These are phyloP conservation scores for Euphorbia corollata DNA, from an alignment of 441 rosid species.

Conservation along the genomic window DNA sequence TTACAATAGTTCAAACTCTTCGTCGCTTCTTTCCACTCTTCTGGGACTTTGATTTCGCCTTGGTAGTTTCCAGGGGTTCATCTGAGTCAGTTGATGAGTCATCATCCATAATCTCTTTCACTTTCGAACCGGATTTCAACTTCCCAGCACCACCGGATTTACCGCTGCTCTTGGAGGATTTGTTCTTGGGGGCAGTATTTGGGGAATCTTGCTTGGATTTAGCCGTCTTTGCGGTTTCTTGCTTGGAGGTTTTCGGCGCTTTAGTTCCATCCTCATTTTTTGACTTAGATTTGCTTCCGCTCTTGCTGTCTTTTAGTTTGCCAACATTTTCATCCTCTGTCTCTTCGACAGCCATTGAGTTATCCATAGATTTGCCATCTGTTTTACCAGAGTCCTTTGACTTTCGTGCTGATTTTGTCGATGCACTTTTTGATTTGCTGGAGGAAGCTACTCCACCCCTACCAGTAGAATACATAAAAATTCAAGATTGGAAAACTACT, in stretches of 20 bases:
- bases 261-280: conserved; percentile 32
- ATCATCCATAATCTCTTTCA: conserved; percentile 43
- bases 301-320: conserved; percentile 17
- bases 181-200: conserved; percentile 38
- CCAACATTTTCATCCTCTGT: too few relatives aligned
- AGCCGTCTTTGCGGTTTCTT: conserved; percentile 33
- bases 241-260: conserved; percentile 36
- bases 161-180: conserved; percentile 33
- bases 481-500: not conserved
- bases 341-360: conserved; percentile 22
- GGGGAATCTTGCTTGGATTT: conserved; percentile 50
- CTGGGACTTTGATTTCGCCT: conserved; percentile 39
- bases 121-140: conserved; percentile 51
- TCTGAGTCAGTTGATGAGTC: conserved; percentile 40
- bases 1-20: conserved; percentile 21
- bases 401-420: conserved; percentile 41
- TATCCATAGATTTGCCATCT: conserved; percentile 43
- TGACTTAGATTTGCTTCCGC: conserved; percentile 39
- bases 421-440: conserved; percentile 53
- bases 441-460: conserved; percentile 67
- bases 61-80: conserved; percentile 32
- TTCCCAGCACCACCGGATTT: conserved; percentile 43
- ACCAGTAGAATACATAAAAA: conserved; percentile 15
- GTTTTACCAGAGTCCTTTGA: conserved; percentile 31
- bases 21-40: conserved; percentile 60